A percentile compares a stretch with the other conserved stretches of the same genome.
phyloP scores from a whole-genome alignment of 768 basidiomycete genomes.

The Agaricus blazei region DNA sequence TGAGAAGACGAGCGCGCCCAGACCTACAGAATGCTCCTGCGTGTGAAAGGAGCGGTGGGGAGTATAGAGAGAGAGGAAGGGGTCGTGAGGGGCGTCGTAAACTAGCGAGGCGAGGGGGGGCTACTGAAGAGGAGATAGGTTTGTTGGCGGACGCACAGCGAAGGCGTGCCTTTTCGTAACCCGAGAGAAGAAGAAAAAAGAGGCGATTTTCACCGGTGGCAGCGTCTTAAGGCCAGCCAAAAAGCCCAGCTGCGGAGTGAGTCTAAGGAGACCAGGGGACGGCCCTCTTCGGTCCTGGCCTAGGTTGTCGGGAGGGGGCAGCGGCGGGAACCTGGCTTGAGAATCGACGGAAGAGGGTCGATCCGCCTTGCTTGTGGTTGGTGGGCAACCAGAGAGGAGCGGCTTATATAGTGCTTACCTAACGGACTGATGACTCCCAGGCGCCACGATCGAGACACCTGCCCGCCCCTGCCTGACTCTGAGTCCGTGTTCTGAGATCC shows the following conservation, averaged over 20 bases:
- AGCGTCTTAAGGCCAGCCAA: constrained; percentile 12
- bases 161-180: constrained; percentile 84
- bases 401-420: constrained; percentile 28
- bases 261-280: constrained; percentile 21
- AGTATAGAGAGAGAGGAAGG: constrained; percentile 26
- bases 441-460: constrained; percentile 4
- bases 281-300: constrained; percentile 42
- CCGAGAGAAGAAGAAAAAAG: constrained; percentile 21
- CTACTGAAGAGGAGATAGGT: constrained; percentile 21
- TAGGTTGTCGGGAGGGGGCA: constrained; percentile 27
- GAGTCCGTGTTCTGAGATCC: background rate
- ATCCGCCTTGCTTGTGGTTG: constrained; percentile 38
- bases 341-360: constrained; percentile 47
- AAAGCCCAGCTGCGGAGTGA: constrained; percentile 27
- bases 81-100: constrained; percentile 78
- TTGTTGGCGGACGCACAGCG: constrained; percentile 80
- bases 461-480: background rate
- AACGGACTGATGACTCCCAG: constrained; percentile 16
- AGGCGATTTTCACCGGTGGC: constrained; percentile 17
- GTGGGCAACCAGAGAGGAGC: constrained; percentile 20
- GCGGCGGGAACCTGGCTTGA: constrained; percentile 37
- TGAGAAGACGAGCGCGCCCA: constrained; percentile 35
- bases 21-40: constrained; percentile 38
- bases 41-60: constrained; percentile 29
- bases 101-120: constrained; percentile 32